Percentiles rank a stretch among this genome's conserved stretches.
phyloP scores from a whole-genome alignment of 441 rosid species.

The Brassica hybrid region DNA sequence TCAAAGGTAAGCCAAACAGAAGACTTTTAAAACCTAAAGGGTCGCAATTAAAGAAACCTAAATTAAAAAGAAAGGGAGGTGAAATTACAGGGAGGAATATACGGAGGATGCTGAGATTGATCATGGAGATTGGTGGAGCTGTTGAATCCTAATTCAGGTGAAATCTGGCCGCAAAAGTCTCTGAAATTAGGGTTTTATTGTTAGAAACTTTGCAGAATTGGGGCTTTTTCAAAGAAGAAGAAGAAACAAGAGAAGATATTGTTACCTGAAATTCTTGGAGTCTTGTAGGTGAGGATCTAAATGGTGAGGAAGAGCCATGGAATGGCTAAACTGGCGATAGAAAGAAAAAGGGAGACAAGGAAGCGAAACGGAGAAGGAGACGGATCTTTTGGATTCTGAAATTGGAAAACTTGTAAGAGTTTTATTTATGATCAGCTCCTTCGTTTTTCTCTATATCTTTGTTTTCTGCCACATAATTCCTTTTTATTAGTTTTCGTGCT shows the following conservation, averaged over 20 bases:
- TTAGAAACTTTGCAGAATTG: background rate
- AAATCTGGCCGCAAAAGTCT: constrained; percentile 54
- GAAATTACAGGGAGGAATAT: constrained; percentile 73
- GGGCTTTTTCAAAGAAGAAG: background rate
- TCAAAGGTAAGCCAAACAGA: background rate
- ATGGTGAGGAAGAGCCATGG: constrained; percentile 43
- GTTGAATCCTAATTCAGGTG: constrained; percentile 52
- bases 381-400: constrained; percentile 17
- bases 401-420: constrained; percentile 8
- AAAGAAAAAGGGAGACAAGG: constrained; percentile 2
- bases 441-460: background rate
- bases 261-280: constrained; percentile 38
- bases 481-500: background rate
- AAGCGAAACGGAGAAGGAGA: constrained; percentile 20
- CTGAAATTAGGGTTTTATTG: constrained; percentile 46
- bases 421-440: constrained; percentile 14
- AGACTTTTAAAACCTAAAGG: background rate
- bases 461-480: background rate
- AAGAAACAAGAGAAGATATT: constrained; percentile 11
- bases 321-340: constrained; percentile 7
- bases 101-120: constrained; percentile 85
- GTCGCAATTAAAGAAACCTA: background rate
- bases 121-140: constrained; percentile 53
- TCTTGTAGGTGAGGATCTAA: constrained; percentile 33
- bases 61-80: background rate